These are phyloP conservation scores for Cryptosporidium meleagridis DNA, from an alignment of 169 alveolate genomes.

Conservation along the genomic window DNA sequence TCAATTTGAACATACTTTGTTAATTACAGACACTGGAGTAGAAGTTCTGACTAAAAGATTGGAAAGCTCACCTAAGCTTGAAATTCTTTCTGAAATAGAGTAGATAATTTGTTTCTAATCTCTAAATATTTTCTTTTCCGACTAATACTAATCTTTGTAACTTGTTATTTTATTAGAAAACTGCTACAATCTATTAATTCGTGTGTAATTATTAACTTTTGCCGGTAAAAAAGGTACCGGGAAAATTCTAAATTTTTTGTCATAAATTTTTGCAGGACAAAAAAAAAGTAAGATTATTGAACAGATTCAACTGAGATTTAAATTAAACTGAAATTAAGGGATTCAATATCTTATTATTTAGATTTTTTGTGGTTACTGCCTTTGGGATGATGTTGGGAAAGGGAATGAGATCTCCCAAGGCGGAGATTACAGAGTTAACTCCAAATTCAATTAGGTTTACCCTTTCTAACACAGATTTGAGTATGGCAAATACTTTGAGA, in stretches of 20 bases:
- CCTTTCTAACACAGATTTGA: constrained; percentile 89
- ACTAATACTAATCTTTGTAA: not conserved
- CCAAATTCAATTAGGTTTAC: constrained; percentile 84
- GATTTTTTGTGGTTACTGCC: not conserved
- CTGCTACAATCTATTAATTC: constrained; percentile 28
- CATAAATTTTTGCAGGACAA: constrained; percentile 12
- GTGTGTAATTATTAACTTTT: not conserved
- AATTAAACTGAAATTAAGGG: not conserved
- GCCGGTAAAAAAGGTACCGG: constrained; percentile 58
- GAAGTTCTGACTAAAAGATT: constrained; percentile 94
- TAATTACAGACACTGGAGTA: constrained; percentile 93
- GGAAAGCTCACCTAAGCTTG: constrained; percentile 92
- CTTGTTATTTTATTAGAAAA: not conserved
- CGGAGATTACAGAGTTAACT: constrained; percentile 83
- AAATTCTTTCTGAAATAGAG: constrained; percentile 37
- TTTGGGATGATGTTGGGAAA: constrained; percentile 80
- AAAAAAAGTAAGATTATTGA: constrained; percentile 3
- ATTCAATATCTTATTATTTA: not conserved
- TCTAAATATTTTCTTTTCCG: not conserved
- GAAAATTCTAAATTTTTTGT: constrained; percentile 9
- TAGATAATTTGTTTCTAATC: not conserved
- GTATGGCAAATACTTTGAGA: constrained; percentile 94
- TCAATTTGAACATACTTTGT: constrained; percentile 97
- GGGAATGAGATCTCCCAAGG: constrained; percentile 80
- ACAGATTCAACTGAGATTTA: no score